Evolutionary conservation across 495 filamentous ascomycete species (phyloP).

Genomic region (Xylaria castorea): DNA sequence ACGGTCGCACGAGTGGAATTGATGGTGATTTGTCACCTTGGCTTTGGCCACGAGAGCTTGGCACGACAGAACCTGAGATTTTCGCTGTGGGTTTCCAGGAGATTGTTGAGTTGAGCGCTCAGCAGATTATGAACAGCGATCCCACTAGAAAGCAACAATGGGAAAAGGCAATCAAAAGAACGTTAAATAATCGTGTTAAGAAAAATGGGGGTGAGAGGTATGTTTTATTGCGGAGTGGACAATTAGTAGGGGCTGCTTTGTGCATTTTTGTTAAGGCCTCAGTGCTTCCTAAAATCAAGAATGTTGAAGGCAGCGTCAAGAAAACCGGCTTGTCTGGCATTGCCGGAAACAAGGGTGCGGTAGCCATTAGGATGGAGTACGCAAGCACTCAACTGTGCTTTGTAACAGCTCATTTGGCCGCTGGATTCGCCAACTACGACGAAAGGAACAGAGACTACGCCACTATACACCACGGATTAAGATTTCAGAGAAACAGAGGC

Average conservation of each 20-base stretch:
- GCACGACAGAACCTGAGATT: conserved; percentile 70
- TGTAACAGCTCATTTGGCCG: conserved; percentile 94
- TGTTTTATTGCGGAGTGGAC: conserved; percentile 86
- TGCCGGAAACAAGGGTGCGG: conserved; percentile 97
- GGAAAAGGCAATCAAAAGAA: conserved; percentile 80
- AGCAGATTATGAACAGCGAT: conserved; percentile 99
- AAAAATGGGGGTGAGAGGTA: conserved; percentile 73
- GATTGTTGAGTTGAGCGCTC: conserved; percentile 93
- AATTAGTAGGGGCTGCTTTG: conserved; percentile 92
- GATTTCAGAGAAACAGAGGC: conserved; percentile 86
- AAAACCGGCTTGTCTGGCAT: conserved; percentile 98
- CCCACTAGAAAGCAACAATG: conserved; percentile 82
- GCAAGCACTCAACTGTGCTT: conserved; percentile 94
- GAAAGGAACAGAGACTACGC: conserved; percentile 92
- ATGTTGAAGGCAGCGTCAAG: conserved; percentile 94
- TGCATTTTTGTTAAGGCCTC: conserved; percentile 87
- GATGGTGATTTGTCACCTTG: conserved; percentile 82
- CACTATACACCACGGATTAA: conserved; percentile 84
- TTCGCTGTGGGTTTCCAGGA: conserved; percentile 94
- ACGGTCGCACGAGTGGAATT: conserved; percentile 78
- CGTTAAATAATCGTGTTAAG: conserved; percentile 73
- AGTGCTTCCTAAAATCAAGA: conserved; percentile 81
- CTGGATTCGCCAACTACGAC: conserved; percentile 96
- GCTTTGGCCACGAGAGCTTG: conserved; percentile 68
- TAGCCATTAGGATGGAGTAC: conserved; percentile 94